These are phyloP conservation scores for Colletotrichum chlorophyti DNA, from an alignment of 2,329 filamentous ascomycete genomes.

Conservation along the genomic window DNA sequence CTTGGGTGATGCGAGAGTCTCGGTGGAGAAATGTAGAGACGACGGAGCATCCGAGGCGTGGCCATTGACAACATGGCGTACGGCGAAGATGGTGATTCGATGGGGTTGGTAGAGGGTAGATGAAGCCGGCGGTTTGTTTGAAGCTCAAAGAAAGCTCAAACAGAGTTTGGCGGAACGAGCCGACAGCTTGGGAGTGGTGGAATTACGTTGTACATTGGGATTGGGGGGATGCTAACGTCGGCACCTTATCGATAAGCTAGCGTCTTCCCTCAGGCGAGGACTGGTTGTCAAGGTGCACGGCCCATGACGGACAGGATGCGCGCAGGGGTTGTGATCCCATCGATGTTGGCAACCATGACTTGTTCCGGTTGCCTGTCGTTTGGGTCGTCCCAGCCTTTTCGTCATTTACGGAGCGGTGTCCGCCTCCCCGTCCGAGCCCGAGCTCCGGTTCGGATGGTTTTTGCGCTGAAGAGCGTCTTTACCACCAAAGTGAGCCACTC, in stretches of 20 bases:
- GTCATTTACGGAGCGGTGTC: no score
- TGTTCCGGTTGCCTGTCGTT: no score
- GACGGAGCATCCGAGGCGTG: not conserved
- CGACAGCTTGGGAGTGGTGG: not conserved
- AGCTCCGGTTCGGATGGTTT: no score
- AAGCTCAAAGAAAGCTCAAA: constrained; percentile 9
- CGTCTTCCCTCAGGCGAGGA: no score
- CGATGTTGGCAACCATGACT: no score
- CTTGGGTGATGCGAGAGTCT: not conserved
- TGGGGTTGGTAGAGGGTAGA: not conserved
- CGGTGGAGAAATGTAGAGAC: not conserved
- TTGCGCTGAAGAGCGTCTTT: no score
- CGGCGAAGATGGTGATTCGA: not conserved
- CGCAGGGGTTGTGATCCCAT: not conserved
- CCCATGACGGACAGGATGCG: not conserved
- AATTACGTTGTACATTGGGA: no score
- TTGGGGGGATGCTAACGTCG: not conserved
- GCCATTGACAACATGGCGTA: not conserved
- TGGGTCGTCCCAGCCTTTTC: no score
- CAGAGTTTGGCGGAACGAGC: constrained; percentile 21
- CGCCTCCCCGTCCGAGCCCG: no score
- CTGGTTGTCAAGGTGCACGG: no score
- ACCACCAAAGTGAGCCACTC: no score
- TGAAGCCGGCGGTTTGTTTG: not conserved
- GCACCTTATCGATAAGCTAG: constrained; percentile 20